Evolutionary conservation across 208 protist species (phyloP), one percentile per base, ranked within the genome.

Genomic region (Wallacemonas sp.): DNA sequence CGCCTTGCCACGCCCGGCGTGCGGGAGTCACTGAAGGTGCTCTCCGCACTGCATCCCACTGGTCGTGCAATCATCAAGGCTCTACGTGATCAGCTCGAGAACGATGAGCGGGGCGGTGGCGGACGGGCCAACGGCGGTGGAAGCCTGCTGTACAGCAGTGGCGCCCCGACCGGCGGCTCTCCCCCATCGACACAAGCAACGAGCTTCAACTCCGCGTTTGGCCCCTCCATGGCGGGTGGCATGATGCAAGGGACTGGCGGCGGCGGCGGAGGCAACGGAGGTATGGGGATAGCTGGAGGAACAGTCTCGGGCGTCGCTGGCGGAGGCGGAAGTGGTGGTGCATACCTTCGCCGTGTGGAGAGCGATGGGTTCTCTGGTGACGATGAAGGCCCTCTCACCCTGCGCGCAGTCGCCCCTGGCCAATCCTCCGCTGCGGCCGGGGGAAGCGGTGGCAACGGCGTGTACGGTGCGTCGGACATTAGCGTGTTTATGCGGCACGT

Each of bases 401-500:
- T 58, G 26, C 31, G 47, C 38, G 34, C 61, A 19, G 28, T 46
- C 3, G 46, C 61, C 6, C 38, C 36, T 21, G 39, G 33, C 33
- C 36, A 46, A 3, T 49, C 28, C 5, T 36, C 70, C 41, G 22
- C 73, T 15, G 33, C 62, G 11, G 69, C 68, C 1, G 71, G 75
- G 53, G 22, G 42, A 6, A 21, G 0, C 42, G 6, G n/a, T 12
- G 47, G 8, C 47, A 55, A 17, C 28, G 51, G 51, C 17, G 12
- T 0, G 28, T 39, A 58, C 51, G 51, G 51, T 19, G 24, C 8
- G n/a, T 34, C 51, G 3, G 87, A 96, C 62, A 73, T 93, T 5
- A 78, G 72, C 31, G 70, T 92, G 3, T 91, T 96, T 56, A 92
- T 94, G 85, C 82, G 84, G 58, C 88, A 95, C 53, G 77, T 96